Evolutionary conservation across 495 filamentous ascomycete species (phyloP), one percentile per base, ranked within the genome.

Genomic region (Aspergillus coremiiformis): DNA sequence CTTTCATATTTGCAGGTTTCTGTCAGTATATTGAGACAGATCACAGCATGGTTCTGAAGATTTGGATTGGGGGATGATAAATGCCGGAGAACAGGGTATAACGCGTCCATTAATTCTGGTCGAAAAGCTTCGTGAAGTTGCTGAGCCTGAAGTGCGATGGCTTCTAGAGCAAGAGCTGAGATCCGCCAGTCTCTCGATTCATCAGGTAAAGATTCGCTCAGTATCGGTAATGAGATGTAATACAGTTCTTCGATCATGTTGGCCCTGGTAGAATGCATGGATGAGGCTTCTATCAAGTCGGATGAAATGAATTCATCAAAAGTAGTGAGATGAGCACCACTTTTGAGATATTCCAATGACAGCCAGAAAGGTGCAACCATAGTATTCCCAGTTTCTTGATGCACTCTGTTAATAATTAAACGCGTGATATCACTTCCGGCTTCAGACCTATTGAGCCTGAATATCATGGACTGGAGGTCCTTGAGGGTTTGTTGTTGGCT

Each of bases 51-150:
- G 15, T 78, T 75, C 54, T 90, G 84, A 4, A 97, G 75, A 6
- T 72, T 77, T 0, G 78, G 65, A 20, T 84, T 79, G 26, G 70
- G 73, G 4, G 89, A 91, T 5, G 89, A 90, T n/a, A 97, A 74
- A 29, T 89, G 79, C 44, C 95, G 87, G 0, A 94, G 73, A 17
- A 95, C 78, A 2, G 93, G 91, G 64, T 96, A 97, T 7, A 99
- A 74, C 2, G 89, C 84, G 54, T 99, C 93, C 51, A 96, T 86
- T 9, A 99, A 76, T 61, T 97, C 91, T 3, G 80, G 76, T 14
- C 87, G 81, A 64, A 96, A 99, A 6, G 79, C 80, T 44, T 77
- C 55, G 49, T 79, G 76, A 19, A 85, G 71, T n/a, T 80, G 78
- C 24, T 81, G 75, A 1, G 89, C 84, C 52, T 86, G 80, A 39